Evolutionary conservation across 2,329 filamentous ascomycete genomes (phyloP).

Genomic region (Fusarium sp.): DNA sequence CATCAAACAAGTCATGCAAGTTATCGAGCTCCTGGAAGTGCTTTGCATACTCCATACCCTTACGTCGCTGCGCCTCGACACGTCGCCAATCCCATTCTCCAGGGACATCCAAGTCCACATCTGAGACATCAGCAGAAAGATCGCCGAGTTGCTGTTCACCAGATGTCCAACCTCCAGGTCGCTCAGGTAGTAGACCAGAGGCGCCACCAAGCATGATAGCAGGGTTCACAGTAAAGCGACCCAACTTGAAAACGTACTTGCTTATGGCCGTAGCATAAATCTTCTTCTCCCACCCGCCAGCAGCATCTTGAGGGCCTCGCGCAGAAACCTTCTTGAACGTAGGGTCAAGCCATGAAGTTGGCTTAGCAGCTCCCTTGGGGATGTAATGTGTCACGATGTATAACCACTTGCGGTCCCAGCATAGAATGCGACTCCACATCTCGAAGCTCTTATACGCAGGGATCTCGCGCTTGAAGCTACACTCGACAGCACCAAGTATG

Average conservation of each 20-base stretch:
- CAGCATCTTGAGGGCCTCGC: slow-evolving; percentile 49
- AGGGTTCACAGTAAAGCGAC: slow-evolving; percentile 84
- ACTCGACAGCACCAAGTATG: slow-evolving; percentile 77
- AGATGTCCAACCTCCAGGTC: slow-evolving; percentile 71
- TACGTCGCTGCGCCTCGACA: slow-evolving; percentile 63
- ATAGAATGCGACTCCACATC: slow-evolving; percentile 75
- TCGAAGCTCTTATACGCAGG: slow-evolving; percentile 74
- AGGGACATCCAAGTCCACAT: slow-evolving; percentile 47
- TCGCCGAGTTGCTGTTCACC: slow-evolving; percentile 55
- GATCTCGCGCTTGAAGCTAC: slow-evolving; percentile 79
- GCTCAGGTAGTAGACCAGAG: slow-evolving; percentile 77
- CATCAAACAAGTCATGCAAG: slow-evolving; percentile 61
- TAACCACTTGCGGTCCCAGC: slow-evolving; percentile 85
- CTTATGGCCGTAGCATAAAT: slow-evolving; percentile 77
- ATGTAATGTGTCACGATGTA: slow-evolving; percentile 81
- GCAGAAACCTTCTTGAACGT: slow-evolving; percentile 54
- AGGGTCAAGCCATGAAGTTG: slow-evolving; percentile 62
- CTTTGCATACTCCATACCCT: slow-evolving; percentile 63
- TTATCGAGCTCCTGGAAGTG: slow-evolving; percentile 68
- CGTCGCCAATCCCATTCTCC: slow-evolving; percentile 66
- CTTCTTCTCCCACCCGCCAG: slow-evolving; percentile 65
- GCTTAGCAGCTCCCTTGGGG: slow-evolving; percentile 66
- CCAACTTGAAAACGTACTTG: slow-evolving; percentile 87
- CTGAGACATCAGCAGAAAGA: slow-evolving; percentile 50
- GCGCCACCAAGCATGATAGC: slow-evolving; percentile 73